These are phyloP conservation scores for Neofusicoccum cordaticola DNA, from an alignment of 2,329 filamentous ascomycete genomes.

Conservation along the genomic window DNA sequence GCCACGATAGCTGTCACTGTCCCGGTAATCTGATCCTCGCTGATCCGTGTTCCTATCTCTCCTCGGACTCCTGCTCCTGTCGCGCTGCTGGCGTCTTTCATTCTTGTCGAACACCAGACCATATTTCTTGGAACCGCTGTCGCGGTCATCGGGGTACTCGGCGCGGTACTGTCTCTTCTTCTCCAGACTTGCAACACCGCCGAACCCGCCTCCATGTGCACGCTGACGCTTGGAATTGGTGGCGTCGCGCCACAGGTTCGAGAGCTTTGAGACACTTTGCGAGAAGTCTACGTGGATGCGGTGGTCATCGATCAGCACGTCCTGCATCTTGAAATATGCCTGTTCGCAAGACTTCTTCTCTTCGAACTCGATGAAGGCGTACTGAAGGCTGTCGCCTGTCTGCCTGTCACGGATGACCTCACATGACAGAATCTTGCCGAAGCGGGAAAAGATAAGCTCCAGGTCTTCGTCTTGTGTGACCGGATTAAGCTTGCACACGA, in stretches of 20 bases:
- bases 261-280: conserved; percentile 84
- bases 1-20: conserved; percentile 18
- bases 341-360: conserved; percentile 90
- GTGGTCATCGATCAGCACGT: conserved; percentile 92
- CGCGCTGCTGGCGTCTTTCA: conserved; percentile 49
- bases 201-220: conserved; percentile 73
- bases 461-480: conserved; percentile 94
- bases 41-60: background rate
- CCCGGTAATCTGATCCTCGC: conserved; percentile 21
- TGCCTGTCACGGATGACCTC: conserved; percentile 94
- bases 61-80: conserved; percentile 40
- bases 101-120: conserved; percentile 79
- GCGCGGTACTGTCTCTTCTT: conserved; percentile 86
- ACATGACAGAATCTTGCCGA: conserved; percentile 90
- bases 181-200: conserved; percentile 82
- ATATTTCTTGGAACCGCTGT: conserved; percentile 56
- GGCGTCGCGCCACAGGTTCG: conserved; percentile 81
- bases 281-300: conserved; percentile 98
- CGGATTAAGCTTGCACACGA: conserved; percentile 97
- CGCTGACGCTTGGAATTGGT: conserved; percentile 75
- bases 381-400: conserved; percentile 92
- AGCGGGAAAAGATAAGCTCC: conserved; percentile 93
- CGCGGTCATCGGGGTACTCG: conserved; percentile 37
- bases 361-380: conserved; percentile 96
- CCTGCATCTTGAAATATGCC: conserved; percentile 99